These are phyloP conservation scores for Phialophora macrospora DNA, from an alignment of 2,329 filamentous ascomycete species.

Conservation along the genomic window DNA sequence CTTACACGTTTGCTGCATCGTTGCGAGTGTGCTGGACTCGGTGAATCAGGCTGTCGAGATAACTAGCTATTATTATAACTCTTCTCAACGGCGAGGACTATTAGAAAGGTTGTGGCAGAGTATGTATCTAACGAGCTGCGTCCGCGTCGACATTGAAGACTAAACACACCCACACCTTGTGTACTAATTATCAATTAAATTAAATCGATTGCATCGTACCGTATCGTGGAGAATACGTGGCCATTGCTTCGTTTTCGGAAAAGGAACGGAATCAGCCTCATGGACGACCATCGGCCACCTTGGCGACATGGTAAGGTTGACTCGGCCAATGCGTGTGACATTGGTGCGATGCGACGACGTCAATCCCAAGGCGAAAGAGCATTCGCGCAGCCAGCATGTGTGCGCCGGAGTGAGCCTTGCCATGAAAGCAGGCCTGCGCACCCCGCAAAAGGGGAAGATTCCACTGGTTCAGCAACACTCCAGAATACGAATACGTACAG, in stretches of 20 bases:
- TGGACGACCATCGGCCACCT: too few relatives aligned
- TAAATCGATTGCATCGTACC: background rate
- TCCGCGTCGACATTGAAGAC: background rate
- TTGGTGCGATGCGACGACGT: background rate
- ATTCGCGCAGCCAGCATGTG: background rate
- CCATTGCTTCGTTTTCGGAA: conserved; percentile 12
- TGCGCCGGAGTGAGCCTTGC: too few relatives aligned
- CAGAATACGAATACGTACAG: too few relatives aligned
- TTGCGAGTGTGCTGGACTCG: background rate
- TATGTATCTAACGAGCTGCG: too few relatives aligned
- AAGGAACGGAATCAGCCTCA: conserved; percentile 13
- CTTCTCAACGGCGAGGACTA: background rate
- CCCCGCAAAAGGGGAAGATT: too few relatives aligned
- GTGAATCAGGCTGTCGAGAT: background rate
- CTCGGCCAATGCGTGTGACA: background rate
- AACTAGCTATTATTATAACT: background rate
- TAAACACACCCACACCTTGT: too few relatives aligned
- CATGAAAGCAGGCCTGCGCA: too few relatives aligned
- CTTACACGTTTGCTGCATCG: background rate
- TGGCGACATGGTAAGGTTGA: conserved; percentile 13
- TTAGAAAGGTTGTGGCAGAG: background rate
- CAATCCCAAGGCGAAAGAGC: background rate
- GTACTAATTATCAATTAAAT: background rate
- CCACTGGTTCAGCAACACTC: too few relatives aligned
- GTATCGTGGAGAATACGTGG: background rate